Conservation (phyloP, 495 filamentous ascomycete genomes). For the Lindgomyces ingoldianus region DNA sequence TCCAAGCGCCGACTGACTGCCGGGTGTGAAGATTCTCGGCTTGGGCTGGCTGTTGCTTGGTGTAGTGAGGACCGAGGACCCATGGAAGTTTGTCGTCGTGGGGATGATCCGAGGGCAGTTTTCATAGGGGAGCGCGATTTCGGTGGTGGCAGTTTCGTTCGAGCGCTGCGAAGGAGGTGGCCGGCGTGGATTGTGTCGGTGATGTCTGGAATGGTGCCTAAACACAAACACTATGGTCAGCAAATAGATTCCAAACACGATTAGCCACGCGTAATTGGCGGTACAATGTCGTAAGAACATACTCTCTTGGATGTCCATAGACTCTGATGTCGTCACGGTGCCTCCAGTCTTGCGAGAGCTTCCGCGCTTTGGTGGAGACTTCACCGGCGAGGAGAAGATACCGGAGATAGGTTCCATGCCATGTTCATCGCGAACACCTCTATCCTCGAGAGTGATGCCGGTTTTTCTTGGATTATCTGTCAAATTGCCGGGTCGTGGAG, state of each 20-base stretch:
- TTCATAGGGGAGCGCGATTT: conserved; percentile 57
- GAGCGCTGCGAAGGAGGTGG: conserved; percentile 42
- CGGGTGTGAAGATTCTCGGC: conserved; percentile 31
- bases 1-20: conserved; percentile 49
- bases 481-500: conserved; percentile 1
- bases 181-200: conserved; percentile 25
- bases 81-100: conserved; percentile 51
- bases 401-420: conserved; percentile 83
- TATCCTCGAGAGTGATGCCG: conserved; percentile 77
- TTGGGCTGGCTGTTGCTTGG: conserved; percentile 2
- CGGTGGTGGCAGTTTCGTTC: conserved; percentile 49
- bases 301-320: conserved; percentile 53
- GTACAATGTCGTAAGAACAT: conserved; percentile 23
- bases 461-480: conserved; percentile 62
- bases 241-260: not conserved
- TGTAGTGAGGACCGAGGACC: conserved; percentile 38
- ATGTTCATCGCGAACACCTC: conserved; percentile 81
- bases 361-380: conserved; percentile 52
- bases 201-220: conserved; percentile 54
- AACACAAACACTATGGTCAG: not conserved
- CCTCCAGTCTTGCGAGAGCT: conserved; percentile 40
- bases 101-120: conserved; percentile 58
- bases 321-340: conserved; percentile 46
- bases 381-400: conserved; percentile 86
- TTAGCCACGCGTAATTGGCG: not conserved